Evolutionary conservation across 495 filamentous ascomycete species (phyloP), one percentile per base, ranked within the genome.

Genomic region (Amphirosellinia nigrospora): DNA sequence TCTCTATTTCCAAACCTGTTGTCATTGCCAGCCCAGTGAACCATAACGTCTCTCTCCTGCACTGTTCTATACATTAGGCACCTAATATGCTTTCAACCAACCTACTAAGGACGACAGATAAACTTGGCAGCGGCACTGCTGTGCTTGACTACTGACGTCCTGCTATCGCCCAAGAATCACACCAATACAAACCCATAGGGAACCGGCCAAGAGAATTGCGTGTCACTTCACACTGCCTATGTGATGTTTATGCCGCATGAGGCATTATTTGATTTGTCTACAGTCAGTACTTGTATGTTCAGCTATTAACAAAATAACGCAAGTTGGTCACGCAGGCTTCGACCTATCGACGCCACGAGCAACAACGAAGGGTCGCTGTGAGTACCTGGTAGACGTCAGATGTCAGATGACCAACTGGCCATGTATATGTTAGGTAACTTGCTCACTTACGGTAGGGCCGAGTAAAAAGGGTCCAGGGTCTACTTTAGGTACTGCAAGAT

Each of bases 261-360:
- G 62, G 38, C 39, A 64, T 64, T 64, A 64, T 52, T 52, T 64
- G 62, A 52, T n/a, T n/a, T 13, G n/a, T n/a, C n/a, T 36, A 36
- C 34, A 36, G n/a, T n/a, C 7, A 36, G 34, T 36, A 30, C n/a
- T 10, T n/a, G n/a, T 9, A 50, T 50, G 41, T 7, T 34, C 59
- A 64, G 60, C 39, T 28, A 28, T 64, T 7, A 28, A 28, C 30
- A 64, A 64, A 64, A 50, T 64, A 38, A 26, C 62, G 62, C 62
- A 64, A 9, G 1, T 26, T 5, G 13, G 32, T 34, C 45, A 64
- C 10, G 56, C 56, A 60, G 26, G 10, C 34, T 19, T 23, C 55
- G 30, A 13, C 55, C 34, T n/a, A 23, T 39, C 19, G 38, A 62
- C 59, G 36, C 36, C 59, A 62, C 5, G 16, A 15, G 34, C 30